These are phyloP conservation scores for Colletotrichum acutatum DNA, from an alignment of 2,329 filamentous ascomycete species.

Conservation along the genomic window DNA sequence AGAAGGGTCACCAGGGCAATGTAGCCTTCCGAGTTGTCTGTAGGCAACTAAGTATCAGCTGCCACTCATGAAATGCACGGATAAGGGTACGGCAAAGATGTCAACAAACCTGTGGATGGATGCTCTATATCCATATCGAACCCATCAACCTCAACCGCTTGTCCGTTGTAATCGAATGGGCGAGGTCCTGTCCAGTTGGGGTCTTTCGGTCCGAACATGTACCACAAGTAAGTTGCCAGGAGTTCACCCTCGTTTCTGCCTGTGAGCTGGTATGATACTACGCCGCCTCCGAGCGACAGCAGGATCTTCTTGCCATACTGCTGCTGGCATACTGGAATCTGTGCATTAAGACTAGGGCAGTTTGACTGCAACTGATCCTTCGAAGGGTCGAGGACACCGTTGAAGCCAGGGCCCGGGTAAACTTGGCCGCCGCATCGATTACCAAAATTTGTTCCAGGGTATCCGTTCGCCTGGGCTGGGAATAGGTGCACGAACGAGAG, in stretches of 20 bases:
- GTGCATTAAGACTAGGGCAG: conserved; percentile 48
- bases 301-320: conserved; percentile 51
- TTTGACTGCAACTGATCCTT: conserved; percentile 46
- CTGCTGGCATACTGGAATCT: conserved; percentile 52
- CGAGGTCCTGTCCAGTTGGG: conserved; percentile 42
- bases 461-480: conserved; percentile 53
- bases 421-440: conserved; percentile 50
- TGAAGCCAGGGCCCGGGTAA: conserved; percentile 47
- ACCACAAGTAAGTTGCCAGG: conserved; percentile 51
- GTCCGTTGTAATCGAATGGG: conserved; percentile 33
- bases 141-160: conserved; percentile 45
- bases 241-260: conserved; percentile 48
- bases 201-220: conserved; percentile 52
- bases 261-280: conserved; percentile 47
- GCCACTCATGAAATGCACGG: no score
- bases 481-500: conserved; percentile 55
- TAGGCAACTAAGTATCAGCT: neutral
- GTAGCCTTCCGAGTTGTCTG: conserved; percentile 44
- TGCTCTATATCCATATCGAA: conserved; percentile 48
- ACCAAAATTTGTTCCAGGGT: conserved; percentile 53
- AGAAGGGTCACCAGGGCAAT: conserved; percentile 42
- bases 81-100: no score
- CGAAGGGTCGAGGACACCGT: conserved; percentile 42
- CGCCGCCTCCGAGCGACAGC: conserved; percentile 53
- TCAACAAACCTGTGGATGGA: conserved; percentile 37